phyloP scores from a whole-genome alignment of 345 rosid species.

The Schrenkiella parvula region DNA sequence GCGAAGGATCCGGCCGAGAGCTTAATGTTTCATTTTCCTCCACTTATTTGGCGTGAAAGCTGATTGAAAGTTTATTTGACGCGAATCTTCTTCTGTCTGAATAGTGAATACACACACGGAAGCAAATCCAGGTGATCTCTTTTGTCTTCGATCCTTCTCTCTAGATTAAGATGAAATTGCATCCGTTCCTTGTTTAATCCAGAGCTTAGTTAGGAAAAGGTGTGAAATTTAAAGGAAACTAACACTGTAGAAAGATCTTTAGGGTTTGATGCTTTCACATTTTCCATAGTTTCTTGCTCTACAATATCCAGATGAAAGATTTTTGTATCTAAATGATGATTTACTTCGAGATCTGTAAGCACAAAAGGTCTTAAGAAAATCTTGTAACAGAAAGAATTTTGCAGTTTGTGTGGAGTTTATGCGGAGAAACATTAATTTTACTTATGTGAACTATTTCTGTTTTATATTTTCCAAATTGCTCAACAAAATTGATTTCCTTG shows the following conservation, averaged over 20 bases:
- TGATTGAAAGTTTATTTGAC: background rate
- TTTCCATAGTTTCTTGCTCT: background rate
- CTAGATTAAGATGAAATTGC: background rate
- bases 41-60: slow-evolving; percentile 28
- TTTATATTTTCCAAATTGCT: background rate
- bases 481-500: background rate
- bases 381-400: background rate
- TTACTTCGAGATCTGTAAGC: slow-evolving; percentile 10
- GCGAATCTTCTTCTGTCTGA: background rate
- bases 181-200: background rate
- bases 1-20: slow-evolving; percentile 22
- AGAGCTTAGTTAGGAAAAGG: background rate
- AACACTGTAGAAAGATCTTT: background rate
- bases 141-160: background rate
- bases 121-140: slow-evolving; percentile 26
- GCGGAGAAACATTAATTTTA: background rate
- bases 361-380: background rate
- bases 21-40: slow-evolving; percentile 10
- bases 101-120: background rate
- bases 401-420: background rate
- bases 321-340: background rate
- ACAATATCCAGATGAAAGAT: background rate
- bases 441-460: background rate
- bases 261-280: slow-evolving; percentile 14
- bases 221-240: background rate